Percentiles rank a stretch among this genome's conserved stretches.
Conservation (phyloP, 257 asterid species). For the Nyctanthes arbortristis region DNA sequence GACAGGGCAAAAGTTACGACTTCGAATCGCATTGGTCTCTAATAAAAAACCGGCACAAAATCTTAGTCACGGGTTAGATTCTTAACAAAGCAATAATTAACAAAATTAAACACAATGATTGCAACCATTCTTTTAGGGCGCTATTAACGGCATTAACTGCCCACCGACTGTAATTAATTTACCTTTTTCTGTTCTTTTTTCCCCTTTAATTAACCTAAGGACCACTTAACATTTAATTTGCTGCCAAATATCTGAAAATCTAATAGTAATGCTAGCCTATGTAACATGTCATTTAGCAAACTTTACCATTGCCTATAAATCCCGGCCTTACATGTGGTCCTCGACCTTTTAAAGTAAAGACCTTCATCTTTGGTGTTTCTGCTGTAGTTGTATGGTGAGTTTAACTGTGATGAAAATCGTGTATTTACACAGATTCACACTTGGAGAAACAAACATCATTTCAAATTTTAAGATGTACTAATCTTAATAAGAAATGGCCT, state of each 20-base stretch:
- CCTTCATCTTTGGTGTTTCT: no score
- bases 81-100: neutral
- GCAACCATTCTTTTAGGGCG: slow-evolving; percentile 11
- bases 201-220: slow-evolving; percentile 16
- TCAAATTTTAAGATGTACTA: no score
- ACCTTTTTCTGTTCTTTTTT: neutral
- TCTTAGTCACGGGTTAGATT: slow-evolving; percentile 10
- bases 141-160: slow-evolving; percentile 10
- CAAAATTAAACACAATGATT: slow-evolving; percentile 23
- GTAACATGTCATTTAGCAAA: slow-evolving; percentile 15
- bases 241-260: slow-evolving; percentile 20
- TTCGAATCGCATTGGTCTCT: no score
- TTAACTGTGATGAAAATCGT: neutral
- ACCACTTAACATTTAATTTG: slow-evolving; percentile 14
- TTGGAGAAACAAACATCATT: neutral
- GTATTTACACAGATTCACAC: no score
- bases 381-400: no score
- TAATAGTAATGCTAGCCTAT: neutral
- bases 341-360: no score
- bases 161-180: neutral
- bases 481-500: no score
- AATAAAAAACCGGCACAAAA: no score
- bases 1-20: no score
- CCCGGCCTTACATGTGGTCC: no score
- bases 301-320: no score